Conservation (phyloP, 2,329 filamentous ascomycete genomes). For the Colletotrichum sp. region DNA sequence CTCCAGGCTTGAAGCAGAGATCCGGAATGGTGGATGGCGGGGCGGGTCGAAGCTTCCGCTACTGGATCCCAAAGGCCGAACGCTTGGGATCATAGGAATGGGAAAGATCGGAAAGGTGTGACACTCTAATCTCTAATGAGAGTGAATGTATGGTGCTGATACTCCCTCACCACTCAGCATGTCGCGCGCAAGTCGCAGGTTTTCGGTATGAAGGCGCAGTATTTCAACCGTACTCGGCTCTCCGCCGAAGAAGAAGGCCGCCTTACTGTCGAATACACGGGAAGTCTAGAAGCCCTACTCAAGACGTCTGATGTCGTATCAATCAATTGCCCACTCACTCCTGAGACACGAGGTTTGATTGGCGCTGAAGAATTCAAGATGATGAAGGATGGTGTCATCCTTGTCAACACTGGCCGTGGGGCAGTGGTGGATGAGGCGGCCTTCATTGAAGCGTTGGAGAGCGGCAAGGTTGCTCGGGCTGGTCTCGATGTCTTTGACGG, state of each 20-base stretch:
- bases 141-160: neutral
- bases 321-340: neutral
- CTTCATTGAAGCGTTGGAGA: neutral
- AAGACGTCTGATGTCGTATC: neutral
- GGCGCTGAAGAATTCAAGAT: rapidly evolving
- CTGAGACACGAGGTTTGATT: neutral
- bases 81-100: neutral
- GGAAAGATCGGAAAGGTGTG: neutral
- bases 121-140: neutral
- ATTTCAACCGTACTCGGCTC: rapidly evolving
- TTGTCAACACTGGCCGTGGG: neutral
- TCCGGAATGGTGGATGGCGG: neutral
- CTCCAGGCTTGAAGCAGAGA: neutral
- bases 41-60: neutral
- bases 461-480: neutral
- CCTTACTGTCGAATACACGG: neutral
- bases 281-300: neutral
- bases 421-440: neutral
- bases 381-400: neutral
- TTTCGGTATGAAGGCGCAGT: neutral
- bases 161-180: neutral
- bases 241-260: neutral
- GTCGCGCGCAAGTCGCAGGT: neutral
- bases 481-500: neutral
- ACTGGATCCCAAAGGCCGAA: neutral